A percentile compares a stretch with the other conserved stretches of the same genome.
These are phyloP conservation scores for Ceratocystis eucalypticola DNA, from an alignment of 2,329 filamentous ascomycete genomes.

Conservation along the genomic window DNA sequence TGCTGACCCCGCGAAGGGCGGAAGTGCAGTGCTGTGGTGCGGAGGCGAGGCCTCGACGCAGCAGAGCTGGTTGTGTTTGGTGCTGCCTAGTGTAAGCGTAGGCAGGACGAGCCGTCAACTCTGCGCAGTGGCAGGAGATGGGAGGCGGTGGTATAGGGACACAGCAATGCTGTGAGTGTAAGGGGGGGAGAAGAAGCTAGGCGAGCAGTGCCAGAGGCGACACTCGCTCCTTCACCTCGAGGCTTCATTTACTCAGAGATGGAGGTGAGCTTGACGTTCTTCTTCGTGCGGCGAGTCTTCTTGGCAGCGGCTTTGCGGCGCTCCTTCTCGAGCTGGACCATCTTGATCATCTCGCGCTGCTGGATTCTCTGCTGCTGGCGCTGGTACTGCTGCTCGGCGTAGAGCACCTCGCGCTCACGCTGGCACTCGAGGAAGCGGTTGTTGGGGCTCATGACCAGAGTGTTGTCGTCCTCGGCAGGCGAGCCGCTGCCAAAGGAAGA, in stretches of 20 bases:
- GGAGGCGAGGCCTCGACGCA: slow-evolving; percentile 10
- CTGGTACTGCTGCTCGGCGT: slow-evolving; percentile 25
- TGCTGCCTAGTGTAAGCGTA: background rate
- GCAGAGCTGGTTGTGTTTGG: background rate
- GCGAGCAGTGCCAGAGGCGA: background rate
- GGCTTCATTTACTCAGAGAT: slow-evolving; percentile 34
- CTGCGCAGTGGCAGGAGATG: background rate
- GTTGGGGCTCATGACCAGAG: slow-evolving; percentile 3
- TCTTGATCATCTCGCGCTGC: slow-evolving; percentile 40
- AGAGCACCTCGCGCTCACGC: slow-evolving; percentile 12
- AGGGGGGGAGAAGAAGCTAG: background rate
- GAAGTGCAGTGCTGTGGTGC: background rate
- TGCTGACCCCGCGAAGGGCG: background rate
- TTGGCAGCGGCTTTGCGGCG: slow-evolving; percentile 33
- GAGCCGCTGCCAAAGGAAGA: slow-evolving; percentile 11
- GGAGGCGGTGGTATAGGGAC: background rate
- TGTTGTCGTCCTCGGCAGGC: slow-evolving; percentile 8
- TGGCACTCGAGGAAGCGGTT: slow-evolving; percentile 16
- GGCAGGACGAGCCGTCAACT: slow-evolving; percentile 2
- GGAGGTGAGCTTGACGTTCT: slow-evolving; percentile 39
- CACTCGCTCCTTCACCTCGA: background rate
- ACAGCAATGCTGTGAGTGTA: background rate
- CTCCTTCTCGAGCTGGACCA: slow-evolving; percentile 42
- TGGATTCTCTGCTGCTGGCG: slow-evolving; percentile 36
- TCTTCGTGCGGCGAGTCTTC: slow-evolving; percentile 34